Evolutionary conservation across 1,139 yeast species (phyloP).

Genomic region (Yamadazyma membranifaciens): DNA sequence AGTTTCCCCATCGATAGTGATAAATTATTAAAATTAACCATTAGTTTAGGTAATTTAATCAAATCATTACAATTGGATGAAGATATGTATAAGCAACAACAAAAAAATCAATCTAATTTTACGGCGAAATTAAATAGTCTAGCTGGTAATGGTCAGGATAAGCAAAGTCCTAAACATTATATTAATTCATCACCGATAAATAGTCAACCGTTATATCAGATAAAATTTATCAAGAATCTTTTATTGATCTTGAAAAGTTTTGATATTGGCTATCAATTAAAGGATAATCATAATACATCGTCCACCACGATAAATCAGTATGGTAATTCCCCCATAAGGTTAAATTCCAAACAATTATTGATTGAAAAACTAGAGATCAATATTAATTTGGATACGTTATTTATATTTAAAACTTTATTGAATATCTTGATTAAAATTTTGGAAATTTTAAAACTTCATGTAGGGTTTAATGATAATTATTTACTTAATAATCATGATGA

Average conservation of each 20-base stretch:
- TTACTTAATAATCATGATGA: slow-evolving; percentile 11
- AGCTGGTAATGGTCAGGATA: not conserved
- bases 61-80: slow-evolving; percentile 39
- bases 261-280: slow-evolving; percentile 31
- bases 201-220: slow-evolving; percentile 29
- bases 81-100: slow-evolving; percentile 26
- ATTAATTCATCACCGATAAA: slow-evolving; percentile 13
- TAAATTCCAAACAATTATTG: slow-evolving; percentile 41
- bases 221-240: slow-evolving; percentile 36
- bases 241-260: slow-evolving; percentile 38
- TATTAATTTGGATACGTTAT: slow-evolving; percentile 39
- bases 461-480: slow-evolving; percentile 12
- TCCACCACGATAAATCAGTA: slow-evolving; percentile 17
- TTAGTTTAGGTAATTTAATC: slow-evolving; percentile 43
- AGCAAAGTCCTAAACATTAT: slow-evolving; percentile 14
- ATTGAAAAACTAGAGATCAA: slow-evolving; percentile 48
- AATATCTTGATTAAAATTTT: slow-evolving; percentile 32
- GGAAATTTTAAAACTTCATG: slow-evolving; percentile 21
- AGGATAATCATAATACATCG: slow-evolving; percentile 10
- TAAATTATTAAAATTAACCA: slow-evolving; percentile 42
- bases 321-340: slow-evolving; percentile 36
- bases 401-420: slow-evolving; percentile 38
- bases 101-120: slow-evolving; percentile 19
- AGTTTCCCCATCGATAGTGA: slow-evolving; percentile 37
- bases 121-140: slow-evolving; percentile 7